Evolutionary conservation across 2,329 filamentous ascomycete species (phyloP).

Genomic region (Furcasterigmium furcatum): DNA sequence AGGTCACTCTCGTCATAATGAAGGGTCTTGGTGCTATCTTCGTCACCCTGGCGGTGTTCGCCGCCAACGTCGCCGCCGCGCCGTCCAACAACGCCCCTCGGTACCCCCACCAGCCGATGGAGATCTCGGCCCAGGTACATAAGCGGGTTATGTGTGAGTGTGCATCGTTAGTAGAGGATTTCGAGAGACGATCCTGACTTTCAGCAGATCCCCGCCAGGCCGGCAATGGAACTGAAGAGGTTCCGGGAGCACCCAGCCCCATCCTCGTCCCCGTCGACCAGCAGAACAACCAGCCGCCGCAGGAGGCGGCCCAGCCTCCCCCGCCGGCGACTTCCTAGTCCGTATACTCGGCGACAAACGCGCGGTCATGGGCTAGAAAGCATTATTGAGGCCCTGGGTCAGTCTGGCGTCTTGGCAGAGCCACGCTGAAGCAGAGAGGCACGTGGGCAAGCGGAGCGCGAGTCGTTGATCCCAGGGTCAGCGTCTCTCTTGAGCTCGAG

Average conservation of each 20-base stretch:
- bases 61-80: slow-evolving; percentile 11
- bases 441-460: too few species aligned
- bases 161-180: not conserved
- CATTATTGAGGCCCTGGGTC: too few species aligned
- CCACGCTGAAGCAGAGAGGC: too few species aligned
- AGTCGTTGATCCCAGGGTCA: too few species aligned
- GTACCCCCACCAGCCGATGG: not conserved
- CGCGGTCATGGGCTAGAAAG: too few species aligned
- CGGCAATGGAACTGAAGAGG: slow-evolving; percentile 1
- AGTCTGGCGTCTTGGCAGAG: too few species aligned
- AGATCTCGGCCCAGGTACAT: not conserved
- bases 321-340: not conserved
- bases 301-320: not conserved
- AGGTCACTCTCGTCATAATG: slow-evolving; percentile 8
- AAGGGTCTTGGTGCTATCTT: slow-evolving; percentile 9
- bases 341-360: too few species aligned
- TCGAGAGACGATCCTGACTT: not conserved
- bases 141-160: not conserved
- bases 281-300: not conserved
- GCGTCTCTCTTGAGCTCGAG: too few species aligned
- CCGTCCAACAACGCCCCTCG: slow-evolving; percentile 1
- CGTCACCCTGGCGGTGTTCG: slow-evolving; percentile 11
- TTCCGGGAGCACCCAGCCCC: not conserved
- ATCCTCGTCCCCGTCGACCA: not conserved
- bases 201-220: not conserved